Evolutionary conservation across 2,329 filamentous ascomycete species (phyloP).

Genomic region (Bretziella fagacearum): DNA sequence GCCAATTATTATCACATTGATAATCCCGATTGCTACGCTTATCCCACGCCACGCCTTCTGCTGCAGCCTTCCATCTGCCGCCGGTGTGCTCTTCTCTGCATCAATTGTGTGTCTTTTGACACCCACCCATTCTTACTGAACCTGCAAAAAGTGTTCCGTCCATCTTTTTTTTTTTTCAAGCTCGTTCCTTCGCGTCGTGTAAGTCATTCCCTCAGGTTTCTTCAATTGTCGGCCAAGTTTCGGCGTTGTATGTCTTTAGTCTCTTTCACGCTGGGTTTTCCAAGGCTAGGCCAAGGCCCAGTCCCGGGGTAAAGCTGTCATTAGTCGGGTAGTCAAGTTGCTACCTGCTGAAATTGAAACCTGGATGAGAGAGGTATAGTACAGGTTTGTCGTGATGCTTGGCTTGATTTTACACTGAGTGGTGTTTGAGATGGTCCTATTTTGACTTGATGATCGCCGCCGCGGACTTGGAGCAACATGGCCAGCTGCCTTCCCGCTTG

Average conservation of each 20-base stretch:
- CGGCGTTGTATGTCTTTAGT: background rate
- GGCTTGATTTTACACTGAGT: background rate
- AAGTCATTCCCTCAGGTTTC: conserved; percentile 10
- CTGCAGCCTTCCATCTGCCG: background rate
- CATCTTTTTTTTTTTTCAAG: conserved; percentile 3
- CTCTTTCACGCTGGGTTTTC: no score
- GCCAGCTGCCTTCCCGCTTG: background rate
- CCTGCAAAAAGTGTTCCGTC: background rate
- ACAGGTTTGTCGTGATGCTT: background rate
- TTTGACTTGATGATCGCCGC: background rate
- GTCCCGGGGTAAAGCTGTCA: no score
- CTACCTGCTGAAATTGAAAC: background rate
- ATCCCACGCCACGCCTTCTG: background rate
- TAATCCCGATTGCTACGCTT: background rate
- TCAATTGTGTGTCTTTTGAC: background rate
- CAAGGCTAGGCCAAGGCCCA: no score
- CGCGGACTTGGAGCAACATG: background rate
- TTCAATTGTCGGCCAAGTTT: background rate
- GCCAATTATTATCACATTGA: background rate
- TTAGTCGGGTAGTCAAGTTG: no score
- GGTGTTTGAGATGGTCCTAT: conserved; percentile 1
- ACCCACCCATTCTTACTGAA: background rate
- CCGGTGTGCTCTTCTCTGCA: background rate
- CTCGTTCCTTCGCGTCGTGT: conserved; percentile 14
- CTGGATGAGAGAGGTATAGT: background rate